phyloP scores from a whole-genome alignment of 805 yeast species.

The Yueomyces sinensis region DNA sequence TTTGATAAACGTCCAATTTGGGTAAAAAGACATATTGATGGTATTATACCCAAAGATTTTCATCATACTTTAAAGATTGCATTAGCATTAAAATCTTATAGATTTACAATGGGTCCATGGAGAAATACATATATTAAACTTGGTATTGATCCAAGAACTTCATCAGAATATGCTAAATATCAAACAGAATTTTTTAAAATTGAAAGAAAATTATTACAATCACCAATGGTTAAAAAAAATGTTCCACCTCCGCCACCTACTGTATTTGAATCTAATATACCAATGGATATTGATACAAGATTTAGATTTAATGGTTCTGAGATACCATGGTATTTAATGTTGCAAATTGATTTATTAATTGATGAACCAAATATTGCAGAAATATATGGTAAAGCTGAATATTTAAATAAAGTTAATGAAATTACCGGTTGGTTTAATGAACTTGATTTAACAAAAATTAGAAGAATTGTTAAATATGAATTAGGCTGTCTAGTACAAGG shows the following conservation, averaged over 20 bases:
- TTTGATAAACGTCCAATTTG: slow-evolving; percentile 72
- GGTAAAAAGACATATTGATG: slow-evolving; percentile 61
- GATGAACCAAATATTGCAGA: slow-evolving; percentile 47
- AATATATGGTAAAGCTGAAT: slow-evolving; percentile 33
- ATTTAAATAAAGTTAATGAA: slow-evolving; percentile 32
- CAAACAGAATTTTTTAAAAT: slow-evolving; percentile 74
- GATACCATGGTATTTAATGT: slow-evolving; percentile 55
- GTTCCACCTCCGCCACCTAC: slow-evolving; percentile 20
- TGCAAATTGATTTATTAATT: slow-evolving; percentile 66
- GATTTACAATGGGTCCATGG: slow-evolving; percentile 89
- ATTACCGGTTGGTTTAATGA: slow-evolving; percentile 63
- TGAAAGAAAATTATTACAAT: slow-evolving; percentile 16
- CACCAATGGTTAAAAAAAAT: slow-evolving; percentile 19
- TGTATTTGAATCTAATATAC: slow-evolving; percentile 21
- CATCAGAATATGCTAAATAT: slow-evolving; percentile 41
- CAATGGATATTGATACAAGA: slow-evolving; percentile 28
- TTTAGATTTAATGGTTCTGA: slow-evolving; percentile 61
- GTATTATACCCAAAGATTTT: slow-evolving; percentile 34
- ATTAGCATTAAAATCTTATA: slow-evolving; percentile 70
- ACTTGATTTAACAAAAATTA: slow-evolving; percentile 45
- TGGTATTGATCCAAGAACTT: slow-evolving; percentile 64
- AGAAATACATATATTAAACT: slow-evolving; percentile 68
- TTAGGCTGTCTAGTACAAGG: slow-evolving; percentile 42
- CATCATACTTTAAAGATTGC: slow-evolving; percentile 49
- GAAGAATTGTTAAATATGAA: slow-evolving; percentile 63